A percentile compares a stretch with the other conserved stretches of the same genome.
Conservation (phyloP, 768 basidiomycete species). For the Trametes gibbosa region DNA sequence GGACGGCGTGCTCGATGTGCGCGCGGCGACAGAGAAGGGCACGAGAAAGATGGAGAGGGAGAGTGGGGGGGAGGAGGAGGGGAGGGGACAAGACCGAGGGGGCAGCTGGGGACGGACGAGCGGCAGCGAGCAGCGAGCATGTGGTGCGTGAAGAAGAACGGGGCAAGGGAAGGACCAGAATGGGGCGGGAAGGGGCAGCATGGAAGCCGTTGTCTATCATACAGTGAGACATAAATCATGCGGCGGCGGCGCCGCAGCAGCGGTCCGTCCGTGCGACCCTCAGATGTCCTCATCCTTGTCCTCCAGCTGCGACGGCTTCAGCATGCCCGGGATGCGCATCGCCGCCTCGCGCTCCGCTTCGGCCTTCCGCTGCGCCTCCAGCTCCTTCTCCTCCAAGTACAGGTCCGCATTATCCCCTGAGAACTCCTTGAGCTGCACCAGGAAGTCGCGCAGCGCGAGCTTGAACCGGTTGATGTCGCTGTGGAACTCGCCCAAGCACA, state of each 20-base stretch:
- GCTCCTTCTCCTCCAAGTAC: conserved; percentile 92
- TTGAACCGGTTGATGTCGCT: conserved; percentile 90
- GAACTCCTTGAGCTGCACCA: conserved; percentile 97
- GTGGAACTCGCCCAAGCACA: conserved; percentile 66
- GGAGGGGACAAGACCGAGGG: no score
- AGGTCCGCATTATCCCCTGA: conserved; percentile 92
- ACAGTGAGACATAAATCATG: conserved; percentile 23
- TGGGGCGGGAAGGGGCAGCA: background rate
- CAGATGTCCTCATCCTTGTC: conserved; percentile 89
- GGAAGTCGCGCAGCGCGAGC: conserved; percentile 91
- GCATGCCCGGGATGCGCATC: conserved; percentile 95
- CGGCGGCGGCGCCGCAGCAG: background rate
- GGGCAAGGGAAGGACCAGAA: conserved; percentile 12
- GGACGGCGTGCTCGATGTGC: background rate
- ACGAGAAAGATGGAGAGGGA: no score
- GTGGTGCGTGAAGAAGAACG: background rate
- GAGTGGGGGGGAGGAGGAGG: background rate
- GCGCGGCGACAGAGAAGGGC: background rate
- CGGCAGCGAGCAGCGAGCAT: background rate
- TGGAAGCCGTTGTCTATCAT: conserved; percentile 20
- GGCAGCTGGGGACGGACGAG: background rate
- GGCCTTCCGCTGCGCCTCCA: conserved; percentile 72
- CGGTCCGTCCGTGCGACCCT: conserved; percentile 22
- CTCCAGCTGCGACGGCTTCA: conserved; percentile 92
- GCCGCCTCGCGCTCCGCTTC: conserved; percentile 86